Evolutionary conservation across 2,329 filamentous ascomycete genomes (phyloP), one percentile per base, ranked within the genome.

Genomic region (Paraphaeosphaeria minitans): DNA sequence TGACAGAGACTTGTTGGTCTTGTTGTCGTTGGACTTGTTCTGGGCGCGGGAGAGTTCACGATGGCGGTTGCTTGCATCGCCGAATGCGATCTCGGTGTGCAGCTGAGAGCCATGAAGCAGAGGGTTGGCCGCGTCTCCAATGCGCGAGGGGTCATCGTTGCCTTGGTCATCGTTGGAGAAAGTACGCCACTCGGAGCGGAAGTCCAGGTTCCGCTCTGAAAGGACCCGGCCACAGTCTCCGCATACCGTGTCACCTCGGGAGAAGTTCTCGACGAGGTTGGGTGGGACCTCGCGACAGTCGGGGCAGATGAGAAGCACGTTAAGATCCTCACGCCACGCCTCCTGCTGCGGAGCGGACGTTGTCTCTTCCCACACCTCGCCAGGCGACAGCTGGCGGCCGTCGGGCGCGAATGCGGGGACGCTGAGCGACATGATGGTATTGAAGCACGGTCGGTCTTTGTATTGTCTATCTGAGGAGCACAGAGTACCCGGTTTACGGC

Each of bases 111-210:
- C 93, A 71, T 96, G 93, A 58, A 97, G 85, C 45, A 99, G 87
- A 55, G 92, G 89, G 73, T 98, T 97, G 60, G 90, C 89, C 6
- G 90, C 91, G 69, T 98, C 95, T 81, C 95, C 95, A 65, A 99
- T 94, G 92, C 95, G 95, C 59, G 93, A 97, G 4, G 96, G 95
- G 67, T 99, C 95, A 69, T 98, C 96, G 72, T 91, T 93, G 72
- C 92, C 92, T 77, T 97, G 92, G 75, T 99, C 96, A 73, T 99
- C 95, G 75, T 98, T 98, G 74, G 93, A 93, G 80, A 99, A 99
- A 0, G 95, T 99, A 75, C 95, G 92, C 95, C 95, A 99, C 81
- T 99, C 95, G 49, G 93, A 97, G 62, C 96, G 90, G 61, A 92
- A 96, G 75, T 99, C 96, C 73, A 99, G 93, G 75, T 95, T 93